Evolutionary conservation across 2,329 filamentous ascomycete genomes (phyloP), one percentile per base, ranked within the genome.

Genomic region (Chaetomium strumarium): DNA sequence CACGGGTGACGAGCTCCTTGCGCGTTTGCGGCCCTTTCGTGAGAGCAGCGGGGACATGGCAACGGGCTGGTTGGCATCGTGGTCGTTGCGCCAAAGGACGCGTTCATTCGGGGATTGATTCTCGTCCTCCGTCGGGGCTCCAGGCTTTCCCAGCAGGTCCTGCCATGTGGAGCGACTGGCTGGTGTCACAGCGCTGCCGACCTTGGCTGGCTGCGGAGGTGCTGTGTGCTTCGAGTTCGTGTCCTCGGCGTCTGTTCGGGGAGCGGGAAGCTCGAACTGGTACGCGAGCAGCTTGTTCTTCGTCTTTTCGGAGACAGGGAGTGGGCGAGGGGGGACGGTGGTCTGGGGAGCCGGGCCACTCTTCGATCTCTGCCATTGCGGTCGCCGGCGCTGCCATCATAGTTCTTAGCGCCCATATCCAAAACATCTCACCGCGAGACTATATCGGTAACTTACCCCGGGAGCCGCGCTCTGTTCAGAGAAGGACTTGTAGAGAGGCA

Each of bases 1-100:
- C 2, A 77, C 70, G 1, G 87, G 86, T 0, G 88, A 90, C 12
- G 86, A 89, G 69, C 85, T 90, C 60, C 82, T 79, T 14, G 84
- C 82, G 51, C 88, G 79, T 67, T 90, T 91, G 60, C 75, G 79
- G 56, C 75, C 74, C 62, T 69, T 75, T 55, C 74, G 78, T 60
- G 62, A 71, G 70, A 72, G 70, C 67, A 73, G 76, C 49, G 73
- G 78, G 47, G 72, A 77, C 55, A 77, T 64, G 30, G 67, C 68
- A 58, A 11, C 62, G 66, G 58, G 74, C 70, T 53, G 73, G 70
- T 55, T 17, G 31, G 40, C n/a, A n/a, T 51, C 34, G 17, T 36
- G 31, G 37, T 72, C 73, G 51, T 75, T 77, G 57, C 82, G 74
- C 84, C 84, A 86, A 29, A 78, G 70, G 24, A 86, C 72, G 49